Base-by-base conservation (phyloP, 176 grass and related monocot species). In the Echinochloa phyllopogon region DNA sequence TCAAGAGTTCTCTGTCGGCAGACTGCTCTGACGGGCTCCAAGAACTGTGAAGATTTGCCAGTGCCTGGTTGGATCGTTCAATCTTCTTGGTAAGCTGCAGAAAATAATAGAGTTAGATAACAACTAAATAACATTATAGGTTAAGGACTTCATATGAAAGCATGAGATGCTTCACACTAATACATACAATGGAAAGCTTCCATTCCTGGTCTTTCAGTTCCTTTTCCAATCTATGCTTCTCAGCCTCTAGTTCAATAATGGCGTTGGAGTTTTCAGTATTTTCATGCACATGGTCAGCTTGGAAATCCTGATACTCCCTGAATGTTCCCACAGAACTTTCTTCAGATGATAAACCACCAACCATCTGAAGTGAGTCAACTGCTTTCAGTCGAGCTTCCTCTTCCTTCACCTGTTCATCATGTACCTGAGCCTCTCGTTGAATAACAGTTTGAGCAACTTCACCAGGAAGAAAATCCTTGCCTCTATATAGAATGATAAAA, bases 401-500 rank as follows among this genome's bases (percentile, higher is more conserved):
- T 90, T 98, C 96, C 79, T 87, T 89, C 56, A 78, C 65, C 33
- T 95, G 96, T 79, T 89, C 75, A 55, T 79, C 87, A 82, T 87
- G 43, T 55, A 98, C 77, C 79, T 82, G 53, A 40, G 85, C 80
- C 67, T 98, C 93, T 82, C 84, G 86, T 69, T 87, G 52, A 85
- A 86, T 84, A 82, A 96, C 79, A 73, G 59, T 76, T 75, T 79
- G 68, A 58, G 84, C 84, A 76, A 98, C 87, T 60, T 83, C 82
- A 87, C 77, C 61, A 18, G 96, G 88, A 69, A 98, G 88, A 85
- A 98, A 96, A 90, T 96, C 96, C 66, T 98, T 98, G 40, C 96
- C 93, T 94, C 96, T 92, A 83, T 96, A 98, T 64, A 98, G 78
- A 86, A 98, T 94, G 82, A 96, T 89, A 42, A 94, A 94, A 90